A percentile compares a stretch with the other conserved stretches of the same genome.
Conservation (phyloP, 2,329 filamentous ascomycete genomes). For the Botrytis porri region DNA sequence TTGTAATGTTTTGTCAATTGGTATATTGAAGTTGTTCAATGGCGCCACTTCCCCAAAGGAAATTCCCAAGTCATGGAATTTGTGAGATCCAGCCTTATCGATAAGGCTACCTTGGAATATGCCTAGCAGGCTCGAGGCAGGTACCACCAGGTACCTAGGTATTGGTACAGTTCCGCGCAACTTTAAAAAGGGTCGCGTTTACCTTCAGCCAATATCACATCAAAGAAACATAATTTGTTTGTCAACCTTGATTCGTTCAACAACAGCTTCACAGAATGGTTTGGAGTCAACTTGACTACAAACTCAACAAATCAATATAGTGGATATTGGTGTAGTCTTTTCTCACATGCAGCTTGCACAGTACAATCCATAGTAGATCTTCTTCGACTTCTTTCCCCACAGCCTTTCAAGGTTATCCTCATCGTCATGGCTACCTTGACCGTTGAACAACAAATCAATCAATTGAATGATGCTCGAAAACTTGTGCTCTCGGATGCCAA, state of each 20-base stretch:
- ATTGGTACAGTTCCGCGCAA: background rate
- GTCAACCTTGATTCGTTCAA: conserved; percentile 15
- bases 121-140: background rate
- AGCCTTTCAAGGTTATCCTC: conserved; percentile 19
- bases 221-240: conserved; percentile 13
- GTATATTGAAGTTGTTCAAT: conserved; percentile 1
- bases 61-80: background rate
- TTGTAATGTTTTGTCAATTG: background rate
- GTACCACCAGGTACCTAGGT: background rate
- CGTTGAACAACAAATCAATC: conserved; percentile 74
- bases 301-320: conserved; percentile 5
- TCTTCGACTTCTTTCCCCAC: conserved; percentile 19
- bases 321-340: conserved; percentile 17
- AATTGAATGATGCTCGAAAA: conserved; percentile 86
- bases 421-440: conserved; percentile 53
- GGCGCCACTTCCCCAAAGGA: conserved; percentile 18
- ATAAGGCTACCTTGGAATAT: conserved; percentile 14
- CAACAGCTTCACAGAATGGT: conserved; percentile 10
- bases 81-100: conserved; percentile 14
- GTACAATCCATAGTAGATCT: conserved; percentile 30
- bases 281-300: background rate
- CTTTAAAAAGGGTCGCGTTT: conserved; percentile 14
- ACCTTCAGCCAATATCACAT: conserved; percentile 5
- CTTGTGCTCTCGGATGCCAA: conserved; percentile 82
- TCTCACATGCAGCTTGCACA: conserved; percentile 28